Percentiles rank a stretch among this genome's conserved stretches.
These are phyloP conservation scores for Erodium texanum DNA, from an alignment of 441 rosid species.

Conservation along the genomic window DNA sequence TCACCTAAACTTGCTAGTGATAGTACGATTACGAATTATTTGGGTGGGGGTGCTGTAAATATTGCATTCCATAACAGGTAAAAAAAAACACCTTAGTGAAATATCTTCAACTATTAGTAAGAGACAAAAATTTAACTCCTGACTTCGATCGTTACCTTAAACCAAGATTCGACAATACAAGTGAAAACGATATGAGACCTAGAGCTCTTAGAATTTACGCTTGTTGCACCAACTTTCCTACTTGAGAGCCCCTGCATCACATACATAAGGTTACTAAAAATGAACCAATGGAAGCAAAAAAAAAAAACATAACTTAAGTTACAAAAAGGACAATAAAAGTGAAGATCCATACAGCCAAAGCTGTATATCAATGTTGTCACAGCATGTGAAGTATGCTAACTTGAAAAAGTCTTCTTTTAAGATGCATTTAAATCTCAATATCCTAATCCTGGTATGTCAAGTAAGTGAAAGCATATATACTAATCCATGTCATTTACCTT, in stretches of 20 bases:
- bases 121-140: background rate
- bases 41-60: too few species aligned
- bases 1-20: too few species aligned
- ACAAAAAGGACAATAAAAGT: too few species aligned
- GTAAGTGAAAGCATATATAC: slow-evolving; percentile 6
- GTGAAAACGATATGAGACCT: slow-evolving; percentile 97
- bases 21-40: too few species aligned
- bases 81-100: background rate
- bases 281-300: too few species aligned
- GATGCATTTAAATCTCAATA: background rate
- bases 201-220: slow-evolving; percentile 95
- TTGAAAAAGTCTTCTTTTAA: background rate
- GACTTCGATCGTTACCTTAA: slow-evolving; percentile 53
- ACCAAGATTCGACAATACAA: slow-evolving; percentile 83
- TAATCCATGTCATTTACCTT: slow-evolving; percentile 41
- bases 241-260: slow-evolving; percentile 74
- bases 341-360: too few species aligned
- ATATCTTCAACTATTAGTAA: background rate
- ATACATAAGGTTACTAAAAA: too few species aligned
- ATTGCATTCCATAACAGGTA: slow-evolving; percentile 2
- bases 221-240: slow-evolving; percentile 90
- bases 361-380: background rate
- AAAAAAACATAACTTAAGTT: too few species aligned
- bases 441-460: background rate
- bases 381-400: background rate